Evolutionary conservation across 257 asterid species (phyloP), one percentile per base, ranked within the genome.

Genomic region (Ilex asprella): DNA sequence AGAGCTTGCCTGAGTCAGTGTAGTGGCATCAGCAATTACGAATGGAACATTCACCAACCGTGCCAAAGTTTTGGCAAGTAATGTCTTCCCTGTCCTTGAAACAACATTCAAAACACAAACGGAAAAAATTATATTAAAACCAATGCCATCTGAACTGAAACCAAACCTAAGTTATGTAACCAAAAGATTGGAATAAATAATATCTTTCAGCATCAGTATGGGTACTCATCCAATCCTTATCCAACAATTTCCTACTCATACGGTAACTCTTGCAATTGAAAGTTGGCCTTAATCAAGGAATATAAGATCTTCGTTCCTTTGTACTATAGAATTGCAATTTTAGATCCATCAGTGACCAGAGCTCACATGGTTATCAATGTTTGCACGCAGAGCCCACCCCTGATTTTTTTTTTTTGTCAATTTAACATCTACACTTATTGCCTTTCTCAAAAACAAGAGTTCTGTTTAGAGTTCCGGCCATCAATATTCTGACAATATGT

Each of bases 31-130:
- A 56, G 99, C 94, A 82, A 93, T 89, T 58, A 89, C 99, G 66
- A 93, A 89, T 39, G 99, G 99, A 73, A 93, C 99, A 60, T 89
- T 93, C 67, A 93, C 99, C 74, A 93, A 70, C 60, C 96, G 91
- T 49, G 99, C 97, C 88, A 93, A 82, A 74, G 96, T 93, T 77
- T 89, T 93, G 63, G 99, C 96, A 67, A 93, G 97, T 81, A 89
- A 84, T 68, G 97, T 93, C 78, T 93, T 93, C 86, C 99, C 99
- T 93, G 97, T 93, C 95, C 96, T 84, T 88, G 78, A 82, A 70
- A 83, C 59, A 74, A 76, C 79, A 78, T 66, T 63, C 69, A 76
- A 69, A 72, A 65, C 68, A 79, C 61, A 84, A 73, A 86, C 81
- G 79, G 84, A 1, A 16, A 8, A 53, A 15, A 53, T 2, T 7